phyloP scores from a whole-genome alignment of 257 asterid genomes.

The Przewalskia tangutica region DNA sequence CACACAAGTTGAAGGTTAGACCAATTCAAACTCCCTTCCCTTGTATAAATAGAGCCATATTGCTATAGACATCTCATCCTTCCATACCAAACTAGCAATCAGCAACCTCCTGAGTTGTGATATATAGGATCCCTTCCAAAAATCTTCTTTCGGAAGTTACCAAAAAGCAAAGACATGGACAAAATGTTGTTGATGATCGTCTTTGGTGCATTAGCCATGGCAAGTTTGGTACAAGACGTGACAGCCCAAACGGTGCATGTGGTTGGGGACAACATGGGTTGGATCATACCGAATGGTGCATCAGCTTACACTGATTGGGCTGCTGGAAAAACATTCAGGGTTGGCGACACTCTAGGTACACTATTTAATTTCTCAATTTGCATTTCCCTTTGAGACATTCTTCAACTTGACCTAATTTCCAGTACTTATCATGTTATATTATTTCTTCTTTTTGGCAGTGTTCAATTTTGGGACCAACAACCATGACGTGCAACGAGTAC shows the following conservation, averaged over 20 bases:
- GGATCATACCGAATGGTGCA: slow-evolving; percentile 22
- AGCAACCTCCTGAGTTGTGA: background rate
- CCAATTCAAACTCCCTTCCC: background rate
- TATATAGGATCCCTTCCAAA: background rate
- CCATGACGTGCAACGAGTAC: slow-evolving; percentile 36
- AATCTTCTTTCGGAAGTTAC: background rate
- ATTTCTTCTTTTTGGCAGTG: slow-evolving; percentile 11
- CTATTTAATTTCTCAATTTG: background rate
- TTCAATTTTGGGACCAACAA: slow-evolving; percentile 26
- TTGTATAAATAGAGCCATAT: background rate
- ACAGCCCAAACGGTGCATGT: slow-evolving; percentile 20
- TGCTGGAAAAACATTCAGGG: slow-evolving; percentile 15
- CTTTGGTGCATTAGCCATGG: slow-evolving; percentile 11
- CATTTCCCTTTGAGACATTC: background rate
- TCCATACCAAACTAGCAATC: background rate
- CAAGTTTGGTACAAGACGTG: slow-evolving; percentile 1
- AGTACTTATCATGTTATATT: background rate
- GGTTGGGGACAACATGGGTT: slow-evolving; percentile 31
- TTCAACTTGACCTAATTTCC: background rate
- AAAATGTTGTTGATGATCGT: background rate
- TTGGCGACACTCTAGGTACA: slow-evolving; percentile 32
- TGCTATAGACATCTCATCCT: background rate
- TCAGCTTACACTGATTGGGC: slow-evolving; percentile 25
- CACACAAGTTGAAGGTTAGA: background rate
- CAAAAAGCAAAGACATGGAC: background rate